phyloP scores from a whole-genome alignment of 257 asterid genomes.

The Paraleonurus japonicus region DNA sequence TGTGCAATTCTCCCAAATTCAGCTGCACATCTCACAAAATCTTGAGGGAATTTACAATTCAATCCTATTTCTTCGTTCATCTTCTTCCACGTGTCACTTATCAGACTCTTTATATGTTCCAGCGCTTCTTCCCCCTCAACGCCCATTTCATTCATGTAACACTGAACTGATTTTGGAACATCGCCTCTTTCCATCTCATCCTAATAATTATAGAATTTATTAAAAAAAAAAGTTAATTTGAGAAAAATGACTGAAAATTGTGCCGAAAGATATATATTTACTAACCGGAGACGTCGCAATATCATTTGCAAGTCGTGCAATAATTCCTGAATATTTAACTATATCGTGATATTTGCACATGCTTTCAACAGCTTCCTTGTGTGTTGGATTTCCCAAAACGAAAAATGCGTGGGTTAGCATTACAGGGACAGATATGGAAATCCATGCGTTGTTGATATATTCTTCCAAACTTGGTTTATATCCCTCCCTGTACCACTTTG shows the following conservation, averaged over 20 bases:
- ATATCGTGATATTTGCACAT: constrained; percentile 24
- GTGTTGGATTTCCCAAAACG: constrained; percentile 23
- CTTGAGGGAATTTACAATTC: constrained; percentile 6
- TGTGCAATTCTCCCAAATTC: constrained; percentile 49
- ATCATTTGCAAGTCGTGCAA: constrained; percentile 45
- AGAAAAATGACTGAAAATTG: neutral
- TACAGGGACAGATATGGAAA: constrained; percentile 33
- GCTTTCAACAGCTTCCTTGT: constrained; percentile 23
- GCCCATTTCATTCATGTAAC: constrained; percentile 44
- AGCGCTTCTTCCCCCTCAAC: constrained; percentile 24
- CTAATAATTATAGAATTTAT: neutral
- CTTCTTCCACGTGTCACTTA: constrained; percentile 40
- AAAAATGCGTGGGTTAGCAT: constrained; percentile 34
- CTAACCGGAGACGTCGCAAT: constrained; percentile 44
- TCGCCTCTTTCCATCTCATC: constrained; percentile 35
- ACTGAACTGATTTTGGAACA: constrained; percentile 34
- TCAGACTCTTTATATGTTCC: constrained; percentile 7
- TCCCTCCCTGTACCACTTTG: constrained; percentile 37
- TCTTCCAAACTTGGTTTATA: constrained; percentile 40
- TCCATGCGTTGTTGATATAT: constrained; percentile 40
- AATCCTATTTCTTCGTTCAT: constrained; percentile 27
- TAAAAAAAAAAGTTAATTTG: neutral
- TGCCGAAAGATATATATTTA: too few relatives aligned
- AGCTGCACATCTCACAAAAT: constrained; percentile 29
- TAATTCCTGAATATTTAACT: constrained; percentile 28